phyloP scores from a whole-genome alignment of 305 asterid genomes.

The Stenogyne calaminthoides region DNA sequence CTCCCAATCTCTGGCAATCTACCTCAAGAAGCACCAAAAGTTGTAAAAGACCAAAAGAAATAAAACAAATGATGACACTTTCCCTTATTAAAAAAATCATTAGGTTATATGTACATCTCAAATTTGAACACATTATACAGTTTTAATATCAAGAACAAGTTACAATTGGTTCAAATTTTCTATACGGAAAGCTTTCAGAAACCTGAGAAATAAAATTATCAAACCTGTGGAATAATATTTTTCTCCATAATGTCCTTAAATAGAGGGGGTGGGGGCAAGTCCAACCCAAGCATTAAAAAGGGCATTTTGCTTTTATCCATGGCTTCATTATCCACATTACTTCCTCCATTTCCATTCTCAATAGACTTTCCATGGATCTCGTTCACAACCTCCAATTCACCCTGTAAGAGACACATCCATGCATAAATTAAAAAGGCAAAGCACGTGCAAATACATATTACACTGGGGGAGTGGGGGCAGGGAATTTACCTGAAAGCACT shows the following conservation, averaged over 20 bases:
- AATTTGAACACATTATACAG: slow-evolving; percentile 3
- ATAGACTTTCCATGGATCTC: slow-evolving; percentile 56
- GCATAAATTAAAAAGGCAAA: background rate
- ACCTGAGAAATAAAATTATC: slow-evolving; percentile 6
- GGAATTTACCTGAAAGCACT: slow-evolving; percentile 81
- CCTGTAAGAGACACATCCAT: slow-evolving; percentile 44
- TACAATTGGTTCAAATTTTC: background rate
- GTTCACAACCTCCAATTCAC: slow-evolving; percentile 91
- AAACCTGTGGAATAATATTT: slow-evolving; percentile 93
- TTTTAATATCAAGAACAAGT: background rate
- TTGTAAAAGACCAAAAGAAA: background rate
- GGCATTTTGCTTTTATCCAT: slow-evolving; percentile 80
- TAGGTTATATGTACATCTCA: slow-evolving; percentile 20
- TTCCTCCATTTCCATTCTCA: slow-evolving; percentile 47
- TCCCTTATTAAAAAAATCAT: background rate
- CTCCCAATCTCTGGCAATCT: slow-evolving; percentile 5
- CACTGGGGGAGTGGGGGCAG: background rate
- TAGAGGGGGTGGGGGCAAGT: slow-evolving; percentile 97
- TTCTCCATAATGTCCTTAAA: slow-evolving; percentile 95
- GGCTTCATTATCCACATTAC: slow-evolving; percentile 35
- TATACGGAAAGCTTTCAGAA: slow-evolving; percentile 8
- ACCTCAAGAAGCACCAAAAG: slow-evolving; percentile 1
- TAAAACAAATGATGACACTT: background rate
- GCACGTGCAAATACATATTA: background rate
- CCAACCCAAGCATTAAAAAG: slow-evolving; percentile 93